Conservation (phyloP, 176 grass and related monocot species). For the Avena sativa region DNA sequence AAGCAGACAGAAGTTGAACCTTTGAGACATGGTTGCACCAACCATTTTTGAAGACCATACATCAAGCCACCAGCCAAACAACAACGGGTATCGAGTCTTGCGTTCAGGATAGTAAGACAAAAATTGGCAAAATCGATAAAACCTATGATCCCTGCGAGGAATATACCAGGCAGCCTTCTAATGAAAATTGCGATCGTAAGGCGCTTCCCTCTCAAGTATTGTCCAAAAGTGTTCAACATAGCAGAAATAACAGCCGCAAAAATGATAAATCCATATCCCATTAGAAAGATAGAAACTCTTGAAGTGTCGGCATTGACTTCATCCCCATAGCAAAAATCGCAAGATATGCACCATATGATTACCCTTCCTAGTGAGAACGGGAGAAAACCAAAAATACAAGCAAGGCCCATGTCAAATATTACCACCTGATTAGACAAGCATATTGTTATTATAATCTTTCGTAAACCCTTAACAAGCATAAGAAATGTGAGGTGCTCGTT, state of each 20-base stretch:
- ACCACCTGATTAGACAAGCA: slow-evolving; percentile 34
- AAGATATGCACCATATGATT: neutral
- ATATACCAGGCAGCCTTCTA: neutral
- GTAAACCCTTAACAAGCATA: neutral
- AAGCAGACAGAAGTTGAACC: slow-evolving; percentile 25
- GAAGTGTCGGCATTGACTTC: slow-evolving; percentile 7
- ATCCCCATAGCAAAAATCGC: neutral
- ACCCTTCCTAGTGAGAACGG: slow-evolving; percentile 48
- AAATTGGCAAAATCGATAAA: neutral
- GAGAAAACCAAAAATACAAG: slow-evolving; percentile 33
- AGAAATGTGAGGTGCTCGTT: neutral
- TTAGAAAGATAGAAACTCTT: slow-evolving; percentile 23
- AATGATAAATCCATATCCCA: slow-evolving; percentile 41
- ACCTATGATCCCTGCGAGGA: neutral
- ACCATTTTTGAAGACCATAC: slow-evolving; percentile 47
- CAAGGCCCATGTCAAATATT: slow-evolving; percentile 25
- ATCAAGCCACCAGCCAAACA: slow-evolving; percentile 44
- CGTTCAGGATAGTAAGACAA: neutral
- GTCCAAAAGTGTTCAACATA: neutral
- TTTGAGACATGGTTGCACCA: slow-evolving; percentile 35
- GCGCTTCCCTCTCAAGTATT: neutral
- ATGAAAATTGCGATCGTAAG: neutral
- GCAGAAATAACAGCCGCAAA: neutral
- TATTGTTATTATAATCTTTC: neutral
- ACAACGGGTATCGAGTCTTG: neutral